Conservation (phyloP, 345 rosid genomes). For the Lepidium africanum region DNA sequence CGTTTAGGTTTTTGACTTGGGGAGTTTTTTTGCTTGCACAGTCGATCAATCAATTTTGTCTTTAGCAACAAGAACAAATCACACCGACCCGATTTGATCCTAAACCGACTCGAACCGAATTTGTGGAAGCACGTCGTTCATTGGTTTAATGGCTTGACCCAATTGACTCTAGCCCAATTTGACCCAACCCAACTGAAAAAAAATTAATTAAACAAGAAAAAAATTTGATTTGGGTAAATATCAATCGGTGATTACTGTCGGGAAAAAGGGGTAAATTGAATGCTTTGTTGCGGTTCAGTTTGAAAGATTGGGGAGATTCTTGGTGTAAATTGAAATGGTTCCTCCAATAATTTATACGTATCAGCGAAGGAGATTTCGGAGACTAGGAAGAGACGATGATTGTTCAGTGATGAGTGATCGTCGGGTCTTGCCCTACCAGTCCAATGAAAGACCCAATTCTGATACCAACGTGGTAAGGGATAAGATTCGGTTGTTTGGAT, state of each 20-base stretch:
- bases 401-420: background rate
- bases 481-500: background rate
- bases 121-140: too few relatives aligned
- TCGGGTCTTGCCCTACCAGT: background rate
- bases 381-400: background rate
- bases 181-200: too few relatives aligned
- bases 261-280: background rate
- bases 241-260: background rate
- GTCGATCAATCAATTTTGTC: too few relatives aligned
- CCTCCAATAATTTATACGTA: slow-evolving; percentile 7
- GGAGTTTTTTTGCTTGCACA: too few relatives aligned
- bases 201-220: too few relatives aligned
- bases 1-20: too few relatives aligned
- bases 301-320: background rate
- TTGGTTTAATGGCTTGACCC: too few relatives aligned
- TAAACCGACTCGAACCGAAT: too few relatives aligned
- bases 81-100: too few relatives aligned
- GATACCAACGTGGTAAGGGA: background rate
- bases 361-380: slow-evolving; percentile 6
- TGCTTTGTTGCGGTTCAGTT: background rate
- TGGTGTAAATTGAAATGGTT: background rate
- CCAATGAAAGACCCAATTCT: background rate
- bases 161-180: too few relatives aligned
- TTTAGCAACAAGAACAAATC: too few relatives aligned
- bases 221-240: too few relatives aligned